Conservation (phyloP, 441 rosid species). For the Corymbia calophylla region DNA sequence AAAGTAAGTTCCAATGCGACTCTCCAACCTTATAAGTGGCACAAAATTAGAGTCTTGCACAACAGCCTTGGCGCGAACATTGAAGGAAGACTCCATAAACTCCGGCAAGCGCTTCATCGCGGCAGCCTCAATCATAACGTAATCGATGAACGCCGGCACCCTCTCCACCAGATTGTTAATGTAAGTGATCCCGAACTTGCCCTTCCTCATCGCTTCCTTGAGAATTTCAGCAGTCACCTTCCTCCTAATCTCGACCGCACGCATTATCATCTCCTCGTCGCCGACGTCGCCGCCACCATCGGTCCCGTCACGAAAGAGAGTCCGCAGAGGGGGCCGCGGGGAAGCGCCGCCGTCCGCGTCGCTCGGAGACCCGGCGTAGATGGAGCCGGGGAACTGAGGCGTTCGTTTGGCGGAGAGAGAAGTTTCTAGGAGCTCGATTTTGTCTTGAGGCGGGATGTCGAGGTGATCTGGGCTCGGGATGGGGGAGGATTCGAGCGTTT, state of each 20-base stretch:
- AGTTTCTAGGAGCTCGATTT: constrained; percentile 42
- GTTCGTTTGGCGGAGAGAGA: constrained; percentile 54
- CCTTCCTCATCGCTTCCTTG: constrained; percentile 54
- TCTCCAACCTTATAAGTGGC: constrained; percentile 57
- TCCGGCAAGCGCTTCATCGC: constrained; percentile 53
- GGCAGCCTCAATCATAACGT: constrained; percentile 81
- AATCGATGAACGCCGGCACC: constrained; percentile 53
- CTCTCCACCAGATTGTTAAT: constrained; percentile 48
- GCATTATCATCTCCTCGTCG: constrained; percentile 55
- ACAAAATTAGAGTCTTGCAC: constrained; percentile 60
- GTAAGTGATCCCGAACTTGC: constrained; percentile 81
- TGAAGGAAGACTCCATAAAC: constrained; percentile 39
- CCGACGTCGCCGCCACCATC: constrained; percentile 8
- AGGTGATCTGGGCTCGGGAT: not conserved
- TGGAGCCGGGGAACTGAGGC: constrained; percentile 78
- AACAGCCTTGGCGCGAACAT: constrained; percentile 46
- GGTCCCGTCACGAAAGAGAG: constrained; percentile 8
- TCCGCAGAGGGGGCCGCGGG: constrained; percentile 35
- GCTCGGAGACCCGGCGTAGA: constrained; percentile 31
- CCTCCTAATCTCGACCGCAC: constrained; percentile 66
- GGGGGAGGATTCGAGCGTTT: not conserved
- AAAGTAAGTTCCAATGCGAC: not conserved
- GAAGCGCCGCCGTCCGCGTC: constrained; percentile 21
- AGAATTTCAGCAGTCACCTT: constrained; percentile 66
- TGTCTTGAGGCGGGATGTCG: constrained; percentile 27